A percentile compares a stretch with the other conserved stretches of the same genome.
Conservation (phyloP, 495 filamentous ascomycete genomes). For the Neurospora hispaniola region DNA sequence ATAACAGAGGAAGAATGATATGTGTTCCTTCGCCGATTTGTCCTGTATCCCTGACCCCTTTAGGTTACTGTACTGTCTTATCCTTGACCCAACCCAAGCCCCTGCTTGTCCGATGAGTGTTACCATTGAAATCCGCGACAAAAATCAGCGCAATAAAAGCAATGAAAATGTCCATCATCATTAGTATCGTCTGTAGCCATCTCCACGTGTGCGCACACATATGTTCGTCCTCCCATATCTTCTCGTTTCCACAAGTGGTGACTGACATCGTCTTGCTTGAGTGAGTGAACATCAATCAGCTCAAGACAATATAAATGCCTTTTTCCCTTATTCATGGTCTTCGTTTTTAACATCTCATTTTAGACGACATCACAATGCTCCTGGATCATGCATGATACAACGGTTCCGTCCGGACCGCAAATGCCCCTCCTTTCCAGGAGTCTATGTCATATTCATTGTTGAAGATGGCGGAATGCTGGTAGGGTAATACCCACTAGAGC, state of each 20-base stretch:
- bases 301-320: not conserved
- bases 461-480: slow-evolving; percentile 23
- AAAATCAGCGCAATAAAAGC: not conserved
- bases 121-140: not conserved
- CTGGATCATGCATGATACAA: not conserved
- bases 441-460: slow-evolving; percentile 19
- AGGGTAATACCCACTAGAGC: slow-evolving; percentile 36
- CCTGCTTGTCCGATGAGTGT: not conserved
- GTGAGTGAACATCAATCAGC: not conserved
- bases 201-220: not conserved
- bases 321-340: not conserved
- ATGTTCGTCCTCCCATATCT: not conserved
- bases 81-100: not conserved
- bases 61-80: not conserved
- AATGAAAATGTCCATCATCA: not conserved
- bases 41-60: not conserved
- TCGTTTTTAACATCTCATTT: not conserved
- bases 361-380: not conserved
- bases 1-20: not conserved
- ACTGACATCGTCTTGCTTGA: not conserved
- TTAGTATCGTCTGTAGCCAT: not conserved
- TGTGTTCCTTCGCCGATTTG: not conserved
- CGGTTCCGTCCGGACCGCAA: not conserved
- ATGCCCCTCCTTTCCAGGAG: not conserved
- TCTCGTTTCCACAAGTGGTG: not conserved